Evolutionary conservation across 441 rosid species (phyloP), one percentile per base, ranked within the genome.

Genomic region (Flueggea neowawraea): DNA sequence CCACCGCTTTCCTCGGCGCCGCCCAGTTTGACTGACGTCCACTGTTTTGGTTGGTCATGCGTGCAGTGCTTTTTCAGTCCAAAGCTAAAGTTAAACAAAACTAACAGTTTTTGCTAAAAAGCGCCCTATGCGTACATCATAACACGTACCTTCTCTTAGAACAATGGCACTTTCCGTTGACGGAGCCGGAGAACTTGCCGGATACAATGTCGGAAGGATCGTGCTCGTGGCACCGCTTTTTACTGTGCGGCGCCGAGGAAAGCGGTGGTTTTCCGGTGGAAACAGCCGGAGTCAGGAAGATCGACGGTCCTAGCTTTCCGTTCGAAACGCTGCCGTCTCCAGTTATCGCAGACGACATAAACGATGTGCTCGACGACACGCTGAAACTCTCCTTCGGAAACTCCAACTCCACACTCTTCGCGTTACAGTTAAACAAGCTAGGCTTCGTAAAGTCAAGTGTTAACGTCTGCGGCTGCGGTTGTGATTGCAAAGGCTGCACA

Each of bases 261-360:
- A 91, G 76, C 33, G 97, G 96, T 17, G 95, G 97, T 52, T 86
- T 89, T 0, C 88, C 96, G 12, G 83, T 71, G 51, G 98, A 89
- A 1, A 57, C 69, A 0, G 82, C 71, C 58, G 85, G 85, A 2
- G 84, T 36, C 36, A 83, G 60, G 60, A 94, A 91, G 47, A 94
- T 66, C 50, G 88, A 83, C 6, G 85, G 72, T 5, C 92, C 90
- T 52, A 61, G 80, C 68, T 77, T 89, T 1, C 97, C 96, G 63
- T 89, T 89, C 0, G 97, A 91, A 55, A 94, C 90, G 71, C 97
- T 94, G 2, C 94, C 94, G 69, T 94, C 97, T 9, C 97, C 96
- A 43, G 97, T 91, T 0, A 94, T 84, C 15, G 86, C 89, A 31
- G 97, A 85, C 1, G 96, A 91, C 83, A 91, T 75, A 69, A 78